Base-by-base conservation (phyloP, 1,284 basidiomycete species). In the Ceratobasidium sp. region DNA sequence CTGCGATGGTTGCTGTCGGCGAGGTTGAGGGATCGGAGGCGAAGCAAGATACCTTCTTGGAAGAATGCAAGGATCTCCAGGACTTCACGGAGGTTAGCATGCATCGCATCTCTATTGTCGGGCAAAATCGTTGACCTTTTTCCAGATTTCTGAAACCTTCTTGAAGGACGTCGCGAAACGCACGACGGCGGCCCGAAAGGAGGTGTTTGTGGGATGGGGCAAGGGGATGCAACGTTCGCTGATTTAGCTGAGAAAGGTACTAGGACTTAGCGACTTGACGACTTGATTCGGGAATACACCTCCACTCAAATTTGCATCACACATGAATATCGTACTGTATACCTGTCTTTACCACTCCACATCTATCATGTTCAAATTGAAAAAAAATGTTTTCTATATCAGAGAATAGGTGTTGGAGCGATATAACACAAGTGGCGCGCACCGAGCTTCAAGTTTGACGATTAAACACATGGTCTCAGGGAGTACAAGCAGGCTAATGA, bases 121-220 rank as follows among this genome's bases (percentile, higher is more conserved):
- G 36, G 36, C 36, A 5, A 4, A 41, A 41, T 29, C 19, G 62
- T 27, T 64, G 27, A 64, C 44, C 24, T 29, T 64, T 31, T 24
- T 36, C 11, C 14, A 64, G 62, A 64, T 64, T 64, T 33, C 62
- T 64, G 51, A 47, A 17, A 54, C 51, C 47, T 63, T 73, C 57
- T 29, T 73, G 57, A 60, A 50, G 31, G 50, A 62, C 3, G 36
- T 54, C 27, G 71, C 71, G 22, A 73, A 73, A 22, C 57, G 59
- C 24, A 62, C 57, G 41, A 36, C 57, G 29, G 47, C 57, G 27
- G 71, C 71, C 36, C 59, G 36, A n/a, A 73, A 73, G 71, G 53
- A 33, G 57, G 71, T 73, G 48, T 73, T 73, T 47, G 71, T 62
- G 53, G 71, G 71, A 22, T 73, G 71, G 71, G 71, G 71, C 59